Evolutionary conservation across 306 rosid species (phyloP), one percentile per base, ranked within the genome.

Genomic region (Mimosa bimucronata): DNA sequence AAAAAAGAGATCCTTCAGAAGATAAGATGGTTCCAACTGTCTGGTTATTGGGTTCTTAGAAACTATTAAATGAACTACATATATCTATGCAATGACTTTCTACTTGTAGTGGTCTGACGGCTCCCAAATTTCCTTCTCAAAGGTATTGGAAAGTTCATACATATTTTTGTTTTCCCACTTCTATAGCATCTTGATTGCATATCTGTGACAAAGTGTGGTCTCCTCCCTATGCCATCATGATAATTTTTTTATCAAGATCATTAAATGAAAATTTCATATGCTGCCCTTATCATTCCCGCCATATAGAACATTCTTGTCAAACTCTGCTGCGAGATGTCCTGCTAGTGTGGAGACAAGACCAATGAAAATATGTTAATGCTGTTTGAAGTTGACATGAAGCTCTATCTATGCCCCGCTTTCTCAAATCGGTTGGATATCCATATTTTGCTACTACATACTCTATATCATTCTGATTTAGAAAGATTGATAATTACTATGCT

Each of bases 41-140:
- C 45, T 34, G 45, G 42, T 9, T 40, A 1, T 34, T 66, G 45
- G 19, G 28, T 3, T 66, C 28, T 31, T 34, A 3, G 34, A 66
- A 34, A 34, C 45, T 9, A 31, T 19, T 66, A 67, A 67, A 10
- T 38, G 18, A 67, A 67, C 26, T 67, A 4, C 41, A 29, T 65
- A 18, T 66, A 37, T 37, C 19, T 41, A 23, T 53, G 5, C 15
- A n/a, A 67, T 68, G 73, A 21, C 73, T 68, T 68, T 66, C 72
- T 8, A 16, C 46, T 68, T 6, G 11, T 11, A 21, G 53, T 21
- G 21, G 31, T n/a, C 30, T 5, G 25, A 3, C 21, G 21, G 28
- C 21, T 42, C 23, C 55, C 52, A 42, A 21, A 5, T 40, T 2
- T 68, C 21, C 6, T 68, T 40, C n/a, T 37, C 7, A 19, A 37